Conservation (phyloP, 495 filamentous ascomycete species). For the Terfezia boudieri region DNA sequence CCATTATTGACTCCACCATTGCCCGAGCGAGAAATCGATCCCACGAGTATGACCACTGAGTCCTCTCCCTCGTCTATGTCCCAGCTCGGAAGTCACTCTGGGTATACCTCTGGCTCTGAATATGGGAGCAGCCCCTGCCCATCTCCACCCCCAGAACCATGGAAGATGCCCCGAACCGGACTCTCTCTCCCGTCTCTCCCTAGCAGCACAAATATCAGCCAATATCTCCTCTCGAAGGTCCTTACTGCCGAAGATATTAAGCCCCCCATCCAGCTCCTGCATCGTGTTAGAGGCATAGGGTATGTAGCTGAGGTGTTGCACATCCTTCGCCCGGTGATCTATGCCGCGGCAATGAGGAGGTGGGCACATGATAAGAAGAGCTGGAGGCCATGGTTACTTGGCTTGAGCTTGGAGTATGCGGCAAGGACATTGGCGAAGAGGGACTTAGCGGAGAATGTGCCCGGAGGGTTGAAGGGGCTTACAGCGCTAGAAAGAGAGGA, state of each 20-base stretch:
- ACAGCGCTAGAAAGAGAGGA: slow-evolving; percentile 78
- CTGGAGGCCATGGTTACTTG: slow-evolving; percentile 84
- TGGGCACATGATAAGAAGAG: slow-evolving; percentile 34
- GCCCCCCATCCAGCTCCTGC: slow-evolving; percentile 58
- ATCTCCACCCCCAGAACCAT: slow-evolving; percentile 22
- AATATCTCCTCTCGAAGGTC: slow-evolving; percentile 74
- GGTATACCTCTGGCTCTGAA: neutral
- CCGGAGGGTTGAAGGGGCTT: slow-evolving; percentile 43
- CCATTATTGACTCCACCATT: slow-evolving; percentile 68
- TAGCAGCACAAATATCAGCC: slow-evolving; percentile 51
- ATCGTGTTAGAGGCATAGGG: slow-evolving; percentile 44
- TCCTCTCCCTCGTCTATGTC: slow-evolving; percentile 2
- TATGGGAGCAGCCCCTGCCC: neutral
- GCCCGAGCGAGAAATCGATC: slow-evolving; percentile 61
- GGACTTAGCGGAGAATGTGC: slow-evolving; percentile 41
- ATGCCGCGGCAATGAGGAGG: slow-evolving; percentile 63
- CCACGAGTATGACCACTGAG: slow-evolving; percentile 34
- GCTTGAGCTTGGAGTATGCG: slow-evolving; percentile 65
- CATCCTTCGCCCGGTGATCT: slow-evolving; percentile 70
- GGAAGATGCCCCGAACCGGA: slow-evolving; percentile 91
- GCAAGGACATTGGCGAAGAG: slow-evolving; percentile 62
- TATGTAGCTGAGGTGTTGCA: slow-evolving; percentile 73
- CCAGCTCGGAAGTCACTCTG: neutral
- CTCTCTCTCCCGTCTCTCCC: slow-evolving; percentile 63
- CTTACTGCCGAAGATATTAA: slow-evolving; percentile 93